Conservation (phyloP, 352 stramenopile genomes). For the Globisporangium canariense region DNA sequence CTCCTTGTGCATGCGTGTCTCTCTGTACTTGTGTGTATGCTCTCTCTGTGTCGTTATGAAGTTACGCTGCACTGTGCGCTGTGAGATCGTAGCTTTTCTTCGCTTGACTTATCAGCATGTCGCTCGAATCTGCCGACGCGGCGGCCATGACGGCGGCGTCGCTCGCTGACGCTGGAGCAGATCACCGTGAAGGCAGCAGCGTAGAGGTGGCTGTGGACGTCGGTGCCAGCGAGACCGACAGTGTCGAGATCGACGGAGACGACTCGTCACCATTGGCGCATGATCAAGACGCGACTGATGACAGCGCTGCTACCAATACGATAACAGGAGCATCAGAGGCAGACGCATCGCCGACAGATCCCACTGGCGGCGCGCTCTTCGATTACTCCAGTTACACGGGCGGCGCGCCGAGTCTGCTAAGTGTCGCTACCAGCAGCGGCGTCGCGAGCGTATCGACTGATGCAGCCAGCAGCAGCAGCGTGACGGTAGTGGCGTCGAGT, state of each 20-base stretch:
- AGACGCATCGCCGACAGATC: not conserved
- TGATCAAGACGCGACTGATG: not conserved
- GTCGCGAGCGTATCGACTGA: not conserved
- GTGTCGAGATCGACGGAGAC: conserved; percentile 4
- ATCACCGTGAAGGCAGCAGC: not conserved
- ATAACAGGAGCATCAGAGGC: not conserved
- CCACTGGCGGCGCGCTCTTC: conserved; percentile 30
- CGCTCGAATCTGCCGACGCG: not conserved
- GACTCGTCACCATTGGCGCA: conserved; percentile 12
- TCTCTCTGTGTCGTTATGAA: not conserved
- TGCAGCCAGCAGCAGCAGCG: not conserved
- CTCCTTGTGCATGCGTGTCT: not conserved
- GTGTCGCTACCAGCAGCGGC: conserved; percentile 9
- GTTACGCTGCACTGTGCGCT: not conserved
- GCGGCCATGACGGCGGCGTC: not conserved
- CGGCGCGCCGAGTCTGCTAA: conserved; percentile 34
- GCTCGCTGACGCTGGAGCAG: not conserved
- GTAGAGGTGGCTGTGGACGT: not conserved
- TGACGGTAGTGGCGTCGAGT: not conserved
- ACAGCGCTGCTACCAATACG: not conserved
- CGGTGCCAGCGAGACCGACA: not conserved
- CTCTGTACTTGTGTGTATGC: not conserved
- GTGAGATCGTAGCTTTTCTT: not conserved
- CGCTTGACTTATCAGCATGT: not conserved
- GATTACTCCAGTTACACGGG: conserved; percentile 49